Base-by-base conservation (phyloP, 75 land plant genomes). In the Cunninghamia lanceolata region DNA sequence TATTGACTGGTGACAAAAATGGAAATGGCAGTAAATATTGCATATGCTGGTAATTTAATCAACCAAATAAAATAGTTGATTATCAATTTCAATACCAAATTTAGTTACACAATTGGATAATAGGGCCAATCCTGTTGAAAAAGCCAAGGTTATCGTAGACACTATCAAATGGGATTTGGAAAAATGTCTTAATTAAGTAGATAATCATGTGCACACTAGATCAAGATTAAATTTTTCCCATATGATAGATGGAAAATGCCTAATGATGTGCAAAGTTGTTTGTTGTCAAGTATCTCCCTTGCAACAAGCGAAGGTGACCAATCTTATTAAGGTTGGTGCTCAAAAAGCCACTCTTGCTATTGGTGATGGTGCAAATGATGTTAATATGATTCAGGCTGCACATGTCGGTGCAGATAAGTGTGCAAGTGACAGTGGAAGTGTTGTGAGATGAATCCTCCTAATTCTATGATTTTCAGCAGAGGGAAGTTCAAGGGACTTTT, bases 341-440 rank as follows among this genome's bases (percentile, higher is more conserved):
- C 81, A 88, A 84, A 98, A 95, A 85, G 96, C 96, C 40, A 98
- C 99, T 59, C 90, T 98, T 73, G 95, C 96, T 83, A 98, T 98
- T 91, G 99, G 99, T 85, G 99, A 98, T 94, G 99, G 99, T 91
- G 99, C 99, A 66, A 98, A 98, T 91, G 99, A 98, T 90, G 99
- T 98, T 68, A 98, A 98, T 89, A 98, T 98, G 99, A 98, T 98
- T 86, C 99, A 98, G 90, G 99, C 99, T 88, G 99, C 99, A 86
- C 99, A 98, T 91, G 93, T 98, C 85, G 99, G 99, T 74, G 92
- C 96, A 85, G 99, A 98, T 98, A 81, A 98, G 99, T 89, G 99
- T n/a, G n/a, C n/a, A n/a, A n/a, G n/a, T n/a, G n/a, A n/a, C n/a
- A n/a, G n/a, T n/a, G n/a, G n/a, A n/a, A n/a, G n/a, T n/a, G n/a